These are phyloP conservation scores for Triticum aestivum DNA, from an alignment of 176 grass and related monocot genomes.

Conservation along the genomic window DNA sequence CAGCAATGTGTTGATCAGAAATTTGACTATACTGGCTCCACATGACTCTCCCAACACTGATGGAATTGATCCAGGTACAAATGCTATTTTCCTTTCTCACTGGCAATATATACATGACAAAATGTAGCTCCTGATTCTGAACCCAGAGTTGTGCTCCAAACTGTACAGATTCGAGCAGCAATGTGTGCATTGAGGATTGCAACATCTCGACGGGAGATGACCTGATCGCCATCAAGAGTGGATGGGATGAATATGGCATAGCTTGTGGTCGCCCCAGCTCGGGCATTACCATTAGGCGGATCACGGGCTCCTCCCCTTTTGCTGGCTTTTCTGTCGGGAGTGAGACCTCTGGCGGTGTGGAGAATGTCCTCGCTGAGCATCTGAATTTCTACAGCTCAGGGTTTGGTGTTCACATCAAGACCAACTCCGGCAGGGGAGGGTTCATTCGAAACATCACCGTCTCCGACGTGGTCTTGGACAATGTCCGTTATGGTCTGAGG, in stretches of 20 bases:
- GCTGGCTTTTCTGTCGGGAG: conserved; percentile 74
- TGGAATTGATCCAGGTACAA: conserved; percentile 85
- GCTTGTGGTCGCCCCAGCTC: conserved; percentile 69
- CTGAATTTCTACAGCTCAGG: conserved; percentile 67
- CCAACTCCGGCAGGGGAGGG: conserved; percentile 85
- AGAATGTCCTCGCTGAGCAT: conserved; percentile 69
- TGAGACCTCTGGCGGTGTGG: conserved; percentile 78
- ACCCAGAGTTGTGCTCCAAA: not conserved
- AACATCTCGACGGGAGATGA: conserved; percentile 94
- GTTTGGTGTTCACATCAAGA: conserved; percentile 84
- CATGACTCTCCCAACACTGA: conserved; percentile 93
- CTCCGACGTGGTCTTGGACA: conserved; percentile 61
- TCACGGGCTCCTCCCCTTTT: conserved; percentile 73
- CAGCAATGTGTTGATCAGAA: conserved; percentile 90
- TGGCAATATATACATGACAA: conserved; percentile 7
- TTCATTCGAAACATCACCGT: conserved; percentile 82
- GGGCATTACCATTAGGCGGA: conserved; percentile 59
- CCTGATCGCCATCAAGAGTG: conserved; percentile 77
- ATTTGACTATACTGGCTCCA: conserved; percentile 82
- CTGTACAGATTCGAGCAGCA: conserved; percentile 82
- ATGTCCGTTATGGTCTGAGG: conserved; percentile 56
- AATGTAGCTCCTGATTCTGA: not conserved
- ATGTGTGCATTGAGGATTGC: conserved; percentile 88
- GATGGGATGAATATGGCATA: conserved; percentile 96
- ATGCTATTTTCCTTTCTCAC: conserved; percentile 23